phyloP scores from a whole-genome alignment of 1,139 yeast genomes.

The Suhomyces maxii region DNA sequence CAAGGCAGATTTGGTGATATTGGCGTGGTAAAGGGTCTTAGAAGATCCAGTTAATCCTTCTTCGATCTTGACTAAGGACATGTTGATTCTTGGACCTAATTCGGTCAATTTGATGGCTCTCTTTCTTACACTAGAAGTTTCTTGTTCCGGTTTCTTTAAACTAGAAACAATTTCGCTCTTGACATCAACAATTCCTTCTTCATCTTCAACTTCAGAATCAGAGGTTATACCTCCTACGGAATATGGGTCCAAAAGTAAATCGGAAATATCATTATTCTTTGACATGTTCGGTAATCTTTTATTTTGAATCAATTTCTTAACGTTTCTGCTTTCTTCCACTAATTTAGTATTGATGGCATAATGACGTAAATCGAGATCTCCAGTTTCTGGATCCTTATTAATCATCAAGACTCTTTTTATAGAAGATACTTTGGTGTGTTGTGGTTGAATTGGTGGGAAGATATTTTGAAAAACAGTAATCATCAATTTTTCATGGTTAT shows the following conservation, averaged over 20 bases:
- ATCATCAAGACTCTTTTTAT: conserved; percentile 86
- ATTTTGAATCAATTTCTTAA: conserved; percentile 71
- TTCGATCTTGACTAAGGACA: conserved; percentile 81
- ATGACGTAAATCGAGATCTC: conserved; percentile 81
- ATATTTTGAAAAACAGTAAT: conserved; percentile 92
- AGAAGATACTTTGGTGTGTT: conserved; percentile 65
- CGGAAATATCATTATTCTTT: conserved; percentile 72
- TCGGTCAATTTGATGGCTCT: conserved; percentile 92
- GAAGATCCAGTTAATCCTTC: conserved; percentile 80
- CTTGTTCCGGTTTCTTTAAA: conserved; percentile 20
- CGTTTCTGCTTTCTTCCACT: conserved; percentile 79
- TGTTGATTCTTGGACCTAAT: conserved; percentile 85
- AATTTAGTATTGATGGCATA: conserved; percentile 85
- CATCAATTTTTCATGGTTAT: conserved; percentile 73
- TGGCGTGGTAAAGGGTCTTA: conserved; percentile 80
- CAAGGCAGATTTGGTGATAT: conserved; percentile 57
- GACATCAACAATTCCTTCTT: conserved; percentile 76
- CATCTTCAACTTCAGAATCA: conserved; percentile 92
- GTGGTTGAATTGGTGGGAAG: conserved; percentile 93
- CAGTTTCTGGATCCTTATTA: conserved; percentile 69
- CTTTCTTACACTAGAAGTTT: conserved; percentile 50
- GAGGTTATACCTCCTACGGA: conserved; percentile 79
- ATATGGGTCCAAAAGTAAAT: conserved; percentile 79
- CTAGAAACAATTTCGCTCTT: conserved; percentile 29
- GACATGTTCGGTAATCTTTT: conserved; percentile 76